Conservation (phyloP, 306 rosid genomes). For the Sophora flavescens region DNA sequence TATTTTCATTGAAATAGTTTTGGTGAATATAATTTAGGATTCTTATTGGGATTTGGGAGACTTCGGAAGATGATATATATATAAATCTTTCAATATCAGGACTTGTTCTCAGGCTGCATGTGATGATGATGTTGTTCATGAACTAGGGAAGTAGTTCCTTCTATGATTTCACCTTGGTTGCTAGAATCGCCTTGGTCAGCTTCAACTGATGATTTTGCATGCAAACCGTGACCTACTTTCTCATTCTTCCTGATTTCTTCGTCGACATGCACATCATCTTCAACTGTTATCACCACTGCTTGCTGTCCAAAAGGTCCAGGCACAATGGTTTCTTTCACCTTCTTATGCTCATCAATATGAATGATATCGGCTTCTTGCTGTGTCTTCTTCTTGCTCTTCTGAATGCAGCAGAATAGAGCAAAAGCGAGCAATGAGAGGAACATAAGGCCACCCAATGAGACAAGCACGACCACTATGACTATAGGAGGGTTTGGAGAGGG, state of each 20-base stretch:
- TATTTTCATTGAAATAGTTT: slow-evolving; percentile 31
- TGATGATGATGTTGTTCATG: slow-evolving; percentile 39
- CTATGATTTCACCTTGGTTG: slow-evolving; percentile 8
- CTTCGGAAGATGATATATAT: slow-evolving; percentile 11
- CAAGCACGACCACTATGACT: slow-evolving; percentile 63
- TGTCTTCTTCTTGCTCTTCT: slow-evolving; percentile 56
- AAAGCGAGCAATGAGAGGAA: slow-evolving; percentile 69
- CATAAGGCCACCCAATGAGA: slow-evolving; percentile 64
- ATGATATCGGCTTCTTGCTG: slow-evolving; percentile 61
- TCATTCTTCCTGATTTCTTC: slow-evolving; percentile 57
- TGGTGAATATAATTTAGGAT: background rate
- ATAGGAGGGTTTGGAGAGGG: slow-evolving; percentile 65
- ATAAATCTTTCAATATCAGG: slow-evolving; percentile 39
- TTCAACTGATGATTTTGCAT: slow-evolving; percentile 45
- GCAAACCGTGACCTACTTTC: slow-evolving; percentile 48
- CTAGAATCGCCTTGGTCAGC: slow-evolving; percentile 40
- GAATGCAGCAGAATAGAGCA: slow-evolving; percentile 60
- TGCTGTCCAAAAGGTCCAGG: slow-evolving; percentile 68
- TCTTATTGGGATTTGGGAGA: slow-evolving; percentile 30
- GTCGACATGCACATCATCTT: slow-evolving; percentile 74
- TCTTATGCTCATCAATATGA: slow-evolving; percentile 71
- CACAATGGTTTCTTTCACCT: slow-evolving; percentile 56
- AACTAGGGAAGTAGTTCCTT: slow-evolving; percentile 39
- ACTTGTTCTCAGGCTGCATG: slow-evolving; percentile 44
- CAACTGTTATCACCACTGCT: slow-evolving; percentile 55